Percentiles rank a stretch among this genome's conserved stretches.
These are phyloP conservation scores for Trapa bicornis DNA, from an alignment of 345 rosid genomes.

Conservation along the genomic window DNA sequence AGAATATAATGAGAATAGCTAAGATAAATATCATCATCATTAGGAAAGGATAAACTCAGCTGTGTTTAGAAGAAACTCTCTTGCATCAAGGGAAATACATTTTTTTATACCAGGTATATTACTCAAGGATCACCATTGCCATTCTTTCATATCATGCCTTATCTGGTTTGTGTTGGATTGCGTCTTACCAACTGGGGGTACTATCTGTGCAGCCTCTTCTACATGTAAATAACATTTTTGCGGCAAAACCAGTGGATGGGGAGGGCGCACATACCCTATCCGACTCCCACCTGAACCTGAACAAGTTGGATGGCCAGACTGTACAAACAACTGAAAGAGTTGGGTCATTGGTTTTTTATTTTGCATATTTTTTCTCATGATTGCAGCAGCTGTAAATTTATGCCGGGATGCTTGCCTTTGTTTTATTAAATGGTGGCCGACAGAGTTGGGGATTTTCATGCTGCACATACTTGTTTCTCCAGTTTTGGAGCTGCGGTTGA, in stretches of 20 bases:
- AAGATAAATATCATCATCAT: not conserved
- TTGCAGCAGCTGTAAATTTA: not conserved
- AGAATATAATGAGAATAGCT: not conserved
- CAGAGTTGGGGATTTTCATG: no score
- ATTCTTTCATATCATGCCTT: not conserved
- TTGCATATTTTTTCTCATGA: not conserved
- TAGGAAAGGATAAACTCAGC: not conserved
- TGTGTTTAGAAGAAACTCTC: not conserved
- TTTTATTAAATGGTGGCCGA: not conserved
- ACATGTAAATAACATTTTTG: slow-evolving; percentile 6
- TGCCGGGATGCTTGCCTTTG: not conserved
- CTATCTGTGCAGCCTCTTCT: not conserved
- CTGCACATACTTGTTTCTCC: not conserved
- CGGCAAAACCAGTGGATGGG: slow-evolving; percentile 5
- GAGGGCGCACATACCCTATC: not conserved
- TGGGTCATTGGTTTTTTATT: not conserved
- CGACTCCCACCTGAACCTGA: not conserved
- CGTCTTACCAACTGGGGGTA: not conserved
- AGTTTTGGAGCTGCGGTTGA: not conserved
- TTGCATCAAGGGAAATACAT: not conserved
- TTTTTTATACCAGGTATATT: not conserved
- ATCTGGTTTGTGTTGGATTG: not conserved
- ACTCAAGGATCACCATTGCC: not conserved
- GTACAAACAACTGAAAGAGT: not conserved
- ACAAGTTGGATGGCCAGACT: not conserved